Evolutionary conservation across 2,329 filamentous ascomycete species (phyloP).

Genomic region (Stachybotrys elegans): DNA sequence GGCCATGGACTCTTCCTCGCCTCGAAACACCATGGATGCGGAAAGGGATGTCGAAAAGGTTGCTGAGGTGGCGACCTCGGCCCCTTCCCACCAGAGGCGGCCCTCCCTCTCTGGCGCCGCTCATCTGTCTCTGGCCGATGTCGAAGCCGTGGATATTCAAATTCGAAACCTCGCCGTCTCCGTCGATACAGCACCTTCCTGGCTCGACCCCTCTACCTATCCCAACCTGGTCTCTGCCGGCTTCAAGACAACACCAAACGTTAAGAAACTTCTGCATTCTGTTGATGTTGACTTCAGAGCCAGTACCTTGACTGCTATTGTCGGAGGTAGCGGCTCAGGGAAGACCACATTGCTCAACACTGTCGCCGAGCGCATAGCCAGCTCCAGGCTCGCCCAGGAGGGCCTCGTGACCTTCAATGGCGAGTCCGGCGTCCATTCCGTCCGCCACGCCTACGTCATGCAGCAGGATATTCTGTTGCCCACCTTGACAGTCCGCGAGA

Average conservation of each 20-base stretch:
- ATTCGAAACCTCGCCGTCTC: conserved; percentile 50
- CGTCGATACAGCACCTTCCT: conserved; percentile 54
- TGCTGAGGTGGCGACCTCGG: no score
- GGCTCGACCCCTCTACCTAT: conserved; percentile 43
- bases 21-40: no score
- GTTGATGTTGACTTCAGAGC: conserved; percentile 59
- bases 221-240: conserved; percentile 31
- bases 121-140: conserved; percentile 42
- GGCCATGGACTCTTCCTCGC: no score
- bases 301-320: conserved; percentile 68
- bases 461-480: conserved; percentile 72
- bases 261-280: conserved; percentile 54
- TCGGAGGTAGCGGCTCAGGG: conserved; percentile 68
- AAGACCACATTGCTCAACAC: conserved; percentile 70
- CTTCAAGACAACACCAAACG: conserved; percentile 29
- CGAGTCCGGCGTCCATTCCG: conserved; percentile 41
- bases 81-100: no score
- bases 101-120: conserved; percentile 27
- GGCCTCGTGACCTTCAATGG: conserved; percentile 61
- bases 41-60: no score
- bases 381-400: conserved; percentile 41
- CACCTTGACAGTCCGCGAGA: conserved; percentile 71
- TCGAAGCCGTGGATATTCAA: conserved; percentile 49
- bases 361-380: conserved; percentile 64
- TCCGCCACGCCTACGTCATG: conserved; percentile 66